Base-by-base conservation (phyloP, 805 yeast species). In the Metschnikowia reukaufii region DNA sequence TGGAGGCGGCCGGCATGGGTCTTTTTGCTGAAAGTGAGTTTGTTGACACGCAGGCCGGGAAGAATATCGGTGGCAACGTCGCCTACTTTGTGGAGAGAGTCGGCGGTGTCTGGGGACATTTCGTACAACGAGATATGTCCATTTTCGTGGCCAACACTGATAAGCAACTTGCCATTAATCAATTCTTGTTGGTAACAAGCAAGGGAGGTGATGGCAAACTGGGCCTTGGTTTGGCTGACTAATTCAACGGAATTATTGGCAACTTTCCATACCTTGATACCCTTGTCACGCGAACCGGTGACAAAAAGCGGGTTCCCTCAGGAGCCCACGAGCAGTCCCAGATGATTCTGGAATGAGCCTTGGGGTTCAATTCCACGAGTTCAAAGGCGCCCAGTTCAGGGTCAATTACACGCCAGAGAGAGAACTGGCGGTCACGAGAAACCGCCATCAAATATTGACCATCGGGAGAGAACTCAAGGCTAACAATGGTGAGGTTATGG, bases 321-420 rank as follows among this genome's bases (percentile, higher is more conserved):
- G 90, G 88, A 0, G 83, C 70, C 96, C 97, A 94, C 32, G 86
- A 79, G 62, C 92, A 84, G 68, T 94, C 98, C 99, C 99, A 95
- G 36, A 94, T 81, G 57, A 94, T 92, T 65, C 97, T 81, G 1
- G 85, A 66, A 61, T 95, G 99, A 0, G 97, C 97, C 62, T 86
- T 88, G 30, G 79, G 79, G 45, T 78, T 74, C 16, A 67, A 62
- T 45, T 80, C 64, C 16, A 66, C 62, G 50, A 78, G 77, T 17
- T 64, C 63, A 36, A 74, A 68, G 12, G 58, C 56, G 2, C 63
- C 66, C 9, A 44, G 50, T 4, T 40, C 50, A 15, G 62, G 69
- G 27, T 67, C 61, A 10, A 20, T 38, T 2, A 60, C 55, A 52
- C 70, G 69, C 92, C 96, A 92, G 27, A 92, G 60, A 20, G 89